Percentiles rank a stretch among this genome's conserved stretches.
Evolutionary conservation across 306 rosid species (phyloP).

Genomic region (Acmispon strigosus): DNA sequence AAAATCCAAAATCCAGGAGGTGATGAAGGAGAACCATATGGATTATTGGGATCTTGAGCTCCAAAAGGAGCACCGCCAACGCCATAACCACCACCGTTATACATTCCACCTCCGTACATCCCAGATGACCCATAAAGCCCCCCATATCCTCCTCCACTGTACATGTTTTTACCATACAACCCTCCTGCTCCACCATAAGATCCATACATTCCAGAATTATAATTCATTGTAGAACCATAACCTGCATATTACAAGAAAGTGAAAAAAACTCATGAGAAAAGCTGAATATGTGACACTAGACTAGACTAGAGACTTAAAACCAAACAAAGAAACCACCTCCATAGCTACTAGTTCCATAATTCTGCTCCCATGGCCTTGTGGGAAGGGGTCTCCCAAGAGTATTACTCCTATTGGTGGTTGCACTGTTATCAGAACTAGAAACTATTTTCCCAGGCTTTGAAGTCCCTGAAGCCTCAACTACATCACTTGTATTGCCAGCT

Average conservation of each 20-base stretch:
- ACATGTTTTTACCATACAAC: constrained; percentile 47
- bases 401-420: constrained; percentile 32
- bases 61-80: constrained; percentile 75
- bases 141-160: constrained; percentile 58
- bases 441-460: constrained; percentile 79
- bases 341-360: constrained; percentile 40
- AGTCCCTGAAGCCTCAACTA: constrained; percentile 83
- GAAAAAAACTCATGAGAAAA: neutral
- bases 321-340: constrained; percentile 37
- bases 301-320: no score
- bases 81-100: constrained; percentile 58
- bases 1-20: constrained; percentile 87
- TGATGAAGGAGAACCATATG: constrained; percentile 60
- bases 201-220: constrained; percentile 41
- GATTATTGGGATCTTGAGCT: constrained; percentile 73
- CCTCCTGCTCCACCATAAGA: constrained; percentile 34
- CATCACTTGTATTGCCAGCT: constrained; percentile 65
- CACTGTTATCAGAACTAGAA: constrained; percentile 38
- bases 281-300: neutral
- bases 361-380: constrained; percentile 80
- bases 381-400: constrained; percentile 67
- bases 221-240: constrained; percentile 50
- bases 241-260: constrained; percentile 23
- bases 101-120: constrained; percentile 76
- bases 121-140: constrained; percentile 68